Conservation (phyloP, 345 rosid species). For the Toxicodendron radicans region DNA sequence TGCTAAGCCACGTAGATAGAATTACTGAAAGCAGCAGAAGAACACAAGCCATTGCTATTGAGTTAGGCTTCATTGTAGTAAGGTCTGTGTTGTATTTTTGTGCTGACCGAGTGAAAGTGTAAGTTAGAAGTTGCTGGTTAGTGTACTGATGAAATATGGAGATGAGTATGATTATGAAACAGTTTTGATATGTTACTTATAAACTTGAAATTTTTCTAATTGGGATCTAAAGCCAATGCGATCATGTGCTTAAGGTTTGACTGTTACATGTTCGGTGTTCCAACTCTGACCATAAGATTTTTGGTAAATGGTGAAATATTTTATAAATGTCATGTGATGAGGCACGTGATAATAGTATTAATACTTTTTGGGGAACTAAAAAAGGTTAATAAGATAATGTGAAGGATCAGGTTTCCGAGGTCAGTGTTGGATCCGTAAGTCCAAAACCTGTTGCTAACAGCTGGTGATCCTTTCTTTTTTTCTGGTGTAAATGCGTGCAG, state of each 20-base stretch:
- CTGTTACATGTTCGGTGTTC: slow-evolving; percentile 28
- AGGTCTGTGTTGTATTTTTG: not conserved
- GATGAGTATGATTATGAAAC: not conserved
- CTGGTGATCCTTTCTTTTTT: not conserved
- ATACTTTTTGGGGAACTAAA: slow-evolving; percentile 18
- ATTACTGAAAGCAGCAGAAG: slow-evolving; percentile 41
- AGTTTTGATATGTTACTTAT: slow-evolving; percentile 14
- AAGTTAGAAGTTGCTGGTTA: not conserved
- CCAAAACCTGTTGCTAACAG: slow-evolving; percentile 6
- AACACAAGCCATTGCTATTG: slow-evolving; percentile 30
- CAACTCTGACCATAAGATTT: slow-evolving; percentile 23
- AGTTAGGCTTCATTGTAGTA: slow-evolving; percentile 45
- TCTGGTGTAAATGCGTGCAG: not conserved
- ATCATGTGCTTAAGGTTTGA: slow-evolving; percentile 59
- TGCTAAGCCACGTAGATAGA: slow-evolving; percentile 37
- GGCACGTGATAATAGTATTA: slow-evolving; percentile 39
- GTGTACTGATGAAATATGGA: slow-evolving; percentile 1
- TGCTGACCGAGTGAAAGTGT: not conserved
- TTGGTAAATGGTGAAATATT: slow-evolving; percentile 2
- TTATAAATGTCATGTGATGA: slow-evolving; percentile 41
- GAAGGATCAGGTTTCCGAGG: not conserved
- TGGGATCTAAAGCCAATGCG: slow-evolving; percentile 45
- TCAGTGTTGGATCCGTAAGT: slow-evolving; percentile 24
- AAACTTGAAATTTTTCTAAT: slow-evolving; percentile 10
- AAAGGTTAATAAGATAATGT: slow-evolving; percentile 8